A percentile compares a stretch with the other conserved stretches of the same genome.
These are phyloP conservation scores for Aegilops umbellulata DNA, from an alignment of 176 grass and related monocot species.

Conservation along the genomic window DNA sequence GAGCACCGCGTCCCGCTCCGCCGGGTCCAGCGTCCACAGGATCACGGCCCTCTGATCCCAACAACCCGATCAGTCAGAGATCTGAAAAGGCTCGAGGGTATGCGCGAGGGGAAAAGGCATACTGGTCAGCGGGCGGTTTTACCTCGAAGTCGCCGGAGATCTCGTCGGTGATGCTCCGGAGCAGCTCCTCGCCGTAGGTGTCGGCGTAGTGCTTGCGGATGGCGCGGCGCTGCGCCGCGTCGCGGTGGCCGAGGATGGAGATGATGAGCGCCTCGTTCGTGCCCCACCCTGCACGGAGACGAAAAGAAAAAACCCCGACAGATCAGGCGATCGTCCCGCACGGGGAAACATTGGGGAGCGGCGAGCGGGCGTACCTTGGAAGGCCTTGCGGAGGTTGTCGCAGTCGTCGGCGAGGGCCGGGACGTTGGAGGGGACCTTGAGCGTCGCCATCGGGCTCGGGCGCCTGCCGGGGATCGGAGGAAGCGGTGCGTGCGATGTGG, in stretches of 20 bases:
- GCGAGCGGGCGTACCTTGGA: constrained; percentile 46
- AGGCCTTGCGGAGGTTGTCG: constrained; percentile 86
- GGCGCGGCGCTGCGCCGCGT: constrained; percentile 61
- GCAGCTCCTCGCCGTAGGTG: constrained; percentile 80
- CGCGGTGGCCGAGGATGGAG: constrained; percentile 90
- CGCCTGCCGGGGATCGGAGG: not conserved
- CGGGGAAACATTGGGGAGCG: not conserved
- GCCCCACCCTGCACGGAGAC: constrained; percentile 65
- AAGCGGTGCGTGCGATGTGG: not conserved
- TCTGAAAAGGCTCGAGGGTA: not conserved
- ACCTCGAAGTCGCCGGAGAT: constrained; percentile 96
- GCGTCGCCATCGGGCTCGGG: constrained; percentile 52
- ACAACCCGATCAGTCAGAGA: constrained; percentile 18
- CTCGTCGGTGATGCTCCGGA: constrained; percentile 79
- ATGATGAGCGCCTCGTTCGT: constrained; percentile 87
- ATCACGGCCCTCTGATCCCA: constrained; percentile 64
- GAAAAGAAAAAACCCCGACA: not conserved
- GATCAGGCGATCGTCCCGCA: not conserved
- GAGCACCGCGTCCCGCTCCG: constrained; percentile 84
- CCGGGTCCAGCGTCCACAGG: constrained; percentile 80
- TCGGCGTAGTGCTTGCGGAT: constrained; percentile 71
- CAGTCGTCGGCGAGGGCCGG: constrained; percentile 68
- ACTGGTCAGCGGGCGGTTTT: not conserved
- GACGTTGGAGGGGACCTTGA: constrained; percentile 53
- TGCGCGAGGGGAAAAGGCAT: not conserved